A percentile compares a stretch with the other conserved stretches of the same genome.
Evolutionary conservation across 345 rosid genomes (phyloP).

Genomic region (Gossypium australe): DNA sequence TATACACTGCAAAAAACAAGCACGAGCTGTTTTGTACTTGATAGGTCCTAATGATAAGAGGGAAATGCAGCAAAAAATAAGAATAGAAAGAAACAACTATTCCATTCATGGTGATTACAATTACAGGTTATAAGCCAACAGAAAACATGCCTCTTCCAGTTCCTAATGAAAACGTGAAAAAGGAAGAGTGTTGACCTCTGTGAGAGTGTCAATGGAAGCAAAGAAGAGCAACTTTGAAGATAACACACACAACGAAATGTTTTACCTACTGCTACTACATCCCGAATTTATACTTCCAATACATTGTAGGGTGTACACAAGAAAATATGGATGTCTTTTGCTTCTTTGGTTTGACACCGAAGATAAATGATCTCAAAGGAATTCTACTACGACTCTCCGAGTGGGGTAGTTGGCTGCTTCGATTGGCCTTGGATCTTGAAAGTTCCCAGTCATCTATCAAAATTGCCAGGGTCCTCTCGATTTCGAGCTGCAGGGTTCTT

Average conservation of each 20-base stretch:
- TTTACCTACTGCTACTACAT: constrained; percentile 23
- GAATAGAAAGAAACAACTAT: not conserved
- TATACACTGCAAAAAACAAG: not conserved
- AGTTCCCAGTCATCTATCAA: constrained; percentile 60
- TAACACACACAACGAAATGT: not conserved
- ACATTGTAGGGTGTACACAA: constrained; percentile 67
- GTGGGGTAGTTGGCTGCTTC: constrained; percentile 27
- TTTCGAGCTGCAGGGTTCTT: constrained; percentile 53
- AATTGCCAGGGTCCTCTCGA: constrained; percentile 52
- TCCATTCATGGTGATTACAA: constrained; percentile 27
- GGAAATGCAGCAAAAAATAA: not conserved
- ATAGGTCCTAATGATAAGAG: not conserved
- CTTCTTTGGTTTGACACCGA: constrained; percentile 77
- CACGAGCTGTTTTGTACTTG: not conserved
- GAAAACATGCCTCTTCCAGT: constrained; percentile 19
- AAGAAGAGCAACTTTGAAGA: constrained; percentile 17
- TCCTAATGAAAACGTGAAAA: not conserved
- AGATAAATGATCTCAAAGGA: constrained; percentile 83
- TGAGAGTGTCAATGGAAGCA: constrained; percentile 12
- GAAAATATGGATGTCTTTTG: constrained; percentile 66
- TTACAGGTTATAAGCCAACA: constrained; percentile 28
- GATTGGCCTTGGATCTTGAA: constrained; percentile 37
- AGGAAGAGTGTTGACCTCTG: constrained; percentile 19
- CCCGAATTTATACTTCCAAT: constrained; percentile 53
- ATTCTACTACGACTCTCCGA: constrained; percentile 50